phyloP scores from a whole-genome alignment of 495 filamentous ascomycete species.

The Penicillium pulvis region DNA sequence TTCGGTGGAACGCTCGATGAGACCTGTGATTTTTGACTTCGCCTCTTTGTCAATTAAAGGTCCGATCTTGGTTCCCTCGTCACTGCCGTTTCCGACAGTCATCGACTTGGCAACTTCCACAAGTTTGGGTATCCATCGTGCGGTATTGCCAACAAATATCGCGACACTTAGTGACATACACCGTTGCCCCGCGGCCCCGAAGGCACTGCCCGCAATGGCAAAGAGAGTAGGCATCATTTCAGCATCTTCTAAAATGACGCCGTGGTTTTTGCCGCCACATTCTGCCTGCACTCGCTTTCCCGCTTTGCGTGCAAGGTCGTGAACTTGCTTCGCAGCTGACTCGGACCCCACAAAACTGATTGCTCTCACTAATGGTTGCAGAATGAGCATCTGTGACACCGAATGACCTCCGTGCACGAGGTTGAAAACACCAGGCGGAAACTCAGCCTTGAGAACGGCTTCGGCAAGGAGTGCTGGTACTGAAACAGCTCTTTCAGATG shows the following conservation, averaged over 20 bases:
- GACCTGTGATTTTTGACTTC: slow-evolving; percentile 28
- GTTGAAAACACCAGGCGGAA: slow-evolving; percentile 34
- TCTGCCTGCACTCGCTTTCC: slow-evolving; percentile 32
- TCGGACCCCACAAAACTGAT: slow-evolving; percentile 35
- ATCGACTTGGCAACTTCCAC: slow-evolving; percentile 16
- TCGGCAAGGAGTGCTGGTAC: slow-evolving; percentile 24
- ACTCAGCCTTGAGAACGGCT: slow-evolving; percentile 22
- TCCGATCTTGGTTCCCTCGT: slow-evolving; percentile 29
- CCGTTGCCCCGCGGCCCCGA: slow-evolving; percentile 34
- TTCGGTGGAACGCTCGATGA: slow-evolving; percentile 24
- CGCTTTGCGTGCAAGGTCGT: slow-evolving; percentile 25
- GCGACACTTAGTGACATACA: slow-evolving; percentile 34
- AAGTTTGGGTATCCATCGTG: slow-evolving; percentile 10
- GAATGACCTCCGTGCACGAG: slow-evolving; percentile 29
- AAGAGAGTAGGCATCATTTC: slow-evolving; percentile 32
- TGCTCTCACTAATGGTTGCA: slow-evolving; percentile 27
- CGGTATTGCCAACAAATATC: slow-evolving; percentile 29
- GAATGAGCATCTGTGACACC: slow-evolving; percentile 20
- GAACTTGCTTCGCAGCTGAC: slow-evolving; percentile 26
- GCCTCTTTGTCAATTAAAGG: slow-evolving; percentile 26
- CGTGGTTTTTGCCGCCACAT: slow-evolving; percentile 35
- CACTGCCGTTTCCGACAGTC: slow-evolving; percentile 26
- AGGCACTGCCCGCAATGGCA: slow-evolving; percentile 33
- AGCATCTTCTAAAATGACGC: slow-evolving; percentile 32
- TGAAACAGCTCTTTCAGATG: slow-evolving; percentile 10